A percentile compares a stretch with the other conserved stretches of the same genome.
phyloP scores from a whole-genome alignment of 352 stramenopile genomes.

The Phytophthora litchii region DNA sequence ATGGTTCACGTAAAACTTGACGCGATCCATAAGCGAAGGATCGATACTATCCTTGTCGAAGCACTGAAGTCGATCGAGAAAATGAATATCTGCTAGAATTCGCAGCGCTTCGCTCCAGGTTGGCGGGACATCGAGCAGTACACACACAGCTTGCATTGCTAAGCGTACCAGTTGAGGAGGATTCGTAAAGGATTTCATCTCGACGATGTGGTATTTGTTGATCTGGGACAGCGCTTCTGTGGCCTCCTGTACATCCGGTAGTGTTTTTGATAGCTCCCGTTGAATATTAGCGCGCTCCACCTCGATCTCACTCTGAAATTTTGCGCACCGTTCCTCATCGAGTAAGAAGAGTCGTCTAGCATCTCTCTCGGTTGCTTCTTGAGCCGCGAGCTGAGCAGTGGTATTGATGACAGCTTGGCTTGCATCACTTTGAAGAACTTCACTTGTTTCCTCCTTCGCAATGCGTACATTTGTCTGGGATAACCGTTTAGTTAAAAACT shows the following conservation, averaged over 20 bases:
- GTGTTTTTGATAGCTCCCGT: constrained; percentile 58
- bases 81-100: constrained; percentile 70
- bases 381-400: constrained; percentile 27
- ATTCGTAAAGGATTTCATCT: constrained; percentile 82
- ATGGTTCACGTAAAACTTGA: constrained; percentile 68
- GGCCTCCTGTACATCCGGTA: constrained; percentile 61
- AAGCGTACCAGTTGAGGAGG: constrained; percentile 72
- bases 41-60: constrained; percentile 69
- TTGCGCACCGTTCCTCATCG: constrained; percentile 57
- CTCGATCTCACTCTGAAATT: constrained; percentile 65
- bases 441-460: constrained; percentile 41
- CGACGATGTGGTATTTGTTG: constrained; percentile 81
- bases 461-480: constrained; percentile 37
- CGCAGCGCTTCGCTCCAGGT: constrained; percentile 74
- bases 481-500: constrained; percentile 34
- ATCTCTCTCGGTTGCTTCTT: constrained; percentile 48
- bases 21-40: constrained; percentile 48
- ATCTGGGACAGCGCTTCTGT: constrained; percentile 72
- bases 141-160: constrained; percentile 80
- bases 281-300: constrained; percentile 60
- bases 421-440: constrained; percentile 42
- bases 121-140: constrained; percentile 57
- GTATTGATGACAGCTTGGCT: constrained; percentile 38
- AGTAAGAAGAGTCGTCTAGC: constrained; percentile 54
- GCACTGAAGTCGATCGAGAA: constrained; percentile 60